Evolutionary conservation across 2,329 filamentous ascomycete species (phyloP), one percentile per base, ranked within the genome.

Genomic region (Verticillium longisporum): DNA sequence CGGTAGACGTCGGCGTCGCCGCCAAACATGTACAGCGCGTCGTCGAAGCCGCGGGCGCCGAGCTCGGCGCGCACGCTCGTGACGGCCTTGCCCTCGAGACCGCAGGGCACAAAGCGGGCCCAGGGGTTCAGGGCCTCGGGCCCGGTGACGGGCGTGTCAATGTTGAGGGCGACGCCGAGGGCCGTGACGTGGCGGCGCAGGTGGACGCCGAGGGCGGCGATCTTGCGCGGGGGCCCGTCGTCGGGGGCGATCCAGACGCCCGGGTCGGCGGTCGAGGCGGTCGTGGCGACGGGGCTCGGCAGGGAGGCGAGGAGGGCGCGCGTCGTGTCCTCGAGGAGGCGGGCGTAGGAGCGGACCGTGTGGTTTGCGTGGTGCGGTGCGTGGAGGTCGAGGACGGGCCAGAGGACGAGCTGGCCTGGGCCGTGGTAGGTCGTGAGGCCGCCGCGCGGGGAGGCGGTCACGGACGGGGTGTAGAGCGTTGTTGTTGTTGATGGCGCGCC

Each of bases 351-450:
- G 18, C 91, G 80, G 13, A 95, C 88, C 4, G 84, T 87, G 21
- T 95, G 79, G 55, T 70, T 78, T 0, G 77, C 76, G 66, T 92
- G 83, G 11, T 74, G 65, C 0, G 73, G 69, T 6, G 83, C 80
- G 60, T 85, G 85, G 61, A 98, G 82, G 73, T 97, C 92, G n/a
- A 96, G 73, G 58, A 97, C 85, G 3, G 94, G 92, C 79, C 96
- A 99, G n/a, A 93, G 86, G 38, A 97, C 90, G 57, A 96, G 77
- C 73, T 99, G 95, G 0, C 94, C 94, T 0, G 94, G 95, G 0
- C 94, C 95, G 72, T 99, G 95, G 77, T 97, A 98, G 2, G 95
- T 98, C 0, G 91, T 93, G 66, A 96, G 87, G 0, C 95, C 95
- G 63, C 95, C 95, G 60, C 95, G 87, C n/a, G 87, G 83, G 14